These are phyloP conservation scores for Cryptococcus sp. DNA, from an alignment of 1,284 basidiomycete genomes.

Conservation along the genomic window DNA sequence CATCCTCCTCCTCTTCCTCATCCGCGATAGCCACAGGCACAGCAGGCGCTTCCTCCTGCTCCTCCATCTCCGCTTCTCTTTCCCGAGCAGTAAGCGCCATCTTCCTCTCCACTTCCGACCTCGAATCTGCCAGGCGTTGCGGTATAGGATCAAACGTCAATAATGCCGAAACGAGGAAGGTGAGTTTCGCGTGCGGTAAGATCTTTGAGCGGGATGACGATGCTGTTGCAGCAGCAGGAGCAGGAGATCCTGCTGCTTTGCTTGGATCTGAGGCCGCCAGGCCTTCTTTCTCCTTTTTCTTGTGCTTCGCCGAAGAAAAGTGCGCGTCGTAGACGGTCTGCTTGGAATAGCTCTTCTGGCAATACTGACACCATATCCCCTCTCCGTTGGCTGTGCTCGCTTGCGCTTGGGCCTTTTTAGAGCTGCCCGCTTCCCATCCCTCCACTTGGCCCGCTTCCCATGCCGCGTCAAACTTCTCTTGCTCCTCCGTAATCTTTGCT, in stretches of 20 bases:
- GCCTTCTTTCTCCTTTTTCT: conserved; percentile 69
- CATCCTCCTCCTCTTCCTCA: conserved; percentile 79
- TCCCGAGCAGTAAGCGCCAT: conserved; percentile 95
- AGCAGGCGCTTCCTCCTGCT: conserved; percentile 65
- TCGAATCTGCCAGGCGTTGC: conserved; percentile 76
- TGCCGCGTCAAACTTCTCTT: conserved; percentile 69
- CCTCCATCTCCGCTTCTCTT: conserved; percentile 91
- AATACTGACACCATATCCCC: conserved; percentile 95
- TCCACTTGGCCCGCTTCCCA: conserved; percentile 78
- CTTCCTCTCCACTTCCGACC: conserved; percentile 92
- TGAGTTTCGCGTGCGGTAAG: conserved; percentile 69
- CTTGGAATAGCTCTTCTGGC: conserved; percentile 91
- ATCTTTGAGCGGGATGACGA: conserved; percentile 61
- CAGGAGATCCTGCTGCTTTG: conserved; percentile 26
- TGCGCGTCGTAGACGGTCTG: conserved; percentile 98
- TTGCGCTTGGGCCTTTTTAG: conserved; percentile 14
- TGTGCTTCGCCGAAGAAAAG: conserved; percentile 89
- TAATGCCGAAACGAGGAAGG: conserved; percentile 69
- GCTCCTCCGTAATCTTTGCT: conserved; percentile 64
- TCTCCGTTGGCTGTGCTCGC: conserved; percentile 48
- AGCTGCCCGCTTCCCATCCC: conserved; percentile 68
- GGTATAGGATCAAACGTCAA: conserved; percentile 64
- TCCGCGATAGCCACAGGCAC: conserved; percentile 55
- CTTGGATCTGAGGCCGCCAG: conserved; percentile 38
- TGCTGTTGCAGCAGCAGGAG: conserved; percentile 17